Evolutionary conservation across 2,329 filamentous ascomycete genomes (phyloP).

Genomic region (Alternaria brassicicola): DNA sequence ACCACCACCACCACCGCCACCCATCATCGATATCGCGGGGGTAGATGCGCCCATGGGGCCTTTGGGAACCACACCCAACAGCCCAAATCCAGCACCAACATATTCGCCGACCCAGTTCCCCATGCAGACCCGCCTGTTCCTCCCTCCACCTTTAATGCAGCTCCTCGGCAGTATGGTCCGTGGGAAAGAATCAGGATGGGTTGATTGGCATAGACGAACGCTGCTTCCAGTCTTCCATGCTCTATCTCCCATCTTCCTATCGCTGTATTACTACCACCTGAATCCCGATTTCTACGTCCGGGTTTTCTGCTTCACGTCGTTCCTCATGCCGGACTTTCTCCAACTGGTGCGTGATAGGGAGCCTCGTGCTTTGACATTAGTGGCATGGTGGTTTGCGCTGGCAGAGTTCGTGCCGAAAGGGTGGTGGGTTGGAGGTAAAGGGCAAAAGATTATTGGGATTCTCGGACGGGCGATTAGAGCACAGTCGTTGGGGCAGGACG

Average conservation of each 20-base stretch:
- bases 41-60: slow-evolving; percentile 15
- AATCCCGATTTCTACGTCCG: slow-evolving; percentile 39
- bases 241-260: slow-evolving; percentile 42
- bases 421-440: slow-evolving; percentile 29
- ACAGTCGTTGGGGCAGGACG: slow-evolving; percentile 11
- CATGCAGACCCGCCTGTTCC: slow-evolving; percentile 27
- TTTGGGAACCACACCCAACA: slow-evolving; percentile 26
- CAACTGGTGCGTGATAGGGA: slow-evolving; percentile 29
- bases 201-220: slow-evolving; percentile 30
- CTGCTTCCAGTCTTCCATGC: slow-evolving; percentile 39
- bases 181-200: slow-evolving; percentile 12
- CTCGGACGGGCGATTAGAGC: slow-evolving; percentile 26
- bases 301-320: slow-evolving; percentile 37
- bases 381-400: slow-evolving; percentile 41
- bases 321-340: slow-evolving; percentile 39
- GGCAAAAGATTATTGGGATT: slow-evolving; percentile 26
- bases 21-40: slow-evolving; percentile 12
- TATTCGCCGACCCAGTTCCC: slow-evolving; percentile 19
- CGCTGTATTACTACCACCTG: slow-evolving; percentile 41
- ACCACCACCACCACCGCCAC: slow-evolving; percentile 42
- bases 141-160: slow-evolving; percentile 35
- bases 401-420: slow-evolving; percentile 30
- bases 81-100: slow-evolving; percentile 37
- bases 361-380: slow-evolving; percentile 33
- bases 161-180: slow-evolving; percentile 27